phyloP scores from a whole-genome alignment of 306 rosid genomes.

The Vigna trinervia region DNA sequence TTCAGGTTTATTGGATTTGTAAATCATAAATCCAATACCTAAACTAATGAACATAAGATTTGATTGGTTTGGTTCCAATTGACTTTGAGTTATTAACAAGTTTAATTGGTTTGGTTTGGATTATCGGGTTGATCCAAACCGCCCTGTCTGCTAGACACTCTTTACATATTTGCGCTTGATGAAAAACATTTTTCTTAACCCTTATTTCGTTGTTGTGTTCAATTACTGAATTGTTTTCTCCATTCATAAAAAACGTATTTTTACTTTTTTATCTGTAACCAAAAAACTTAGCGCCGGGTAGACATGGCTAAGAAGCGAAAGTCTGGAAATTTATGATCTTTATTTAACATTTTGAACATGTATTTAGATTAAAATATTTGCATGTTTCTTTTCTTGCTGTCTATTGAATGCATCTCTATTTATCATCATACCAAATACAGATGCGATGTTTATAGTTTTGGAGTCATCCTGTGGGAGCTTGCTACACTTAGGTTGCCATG shows the following conservation, averaged over 20 bases:
- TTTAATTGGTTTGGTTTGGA: too few species aligned
- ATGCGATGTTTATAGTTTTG: conserved; percentile 98
- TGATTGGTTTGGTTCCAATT: too few species aligned
- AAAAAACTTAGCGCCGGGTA: conserved; percentile 17
- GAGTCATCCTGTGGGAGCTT: conserved; percentile 98
- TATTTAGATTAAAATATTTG: conserved; percentile 10
- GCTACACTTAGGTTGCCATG: conserved; percentile 93
- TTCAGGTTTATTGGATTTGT: too few species aligned
- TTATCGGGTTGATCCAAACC: too few species aligned
- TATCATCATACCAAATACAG: conserved; percentile 54
- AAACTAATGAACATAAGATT: too few species aligned
- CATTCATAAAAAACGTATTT: not conserved
- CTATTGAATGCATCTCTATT: not conserved
- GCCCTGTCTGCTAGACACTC: not conserved
- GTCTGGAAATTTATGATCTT: not conserved
- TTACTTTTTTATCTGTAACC: not conserved
- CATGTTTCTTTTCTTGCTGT: not conserved
- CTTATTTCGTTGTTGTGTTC: conserved; percentile 17
- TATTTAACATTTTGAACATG: conserved; percentile 17
- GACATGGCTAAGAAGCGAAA: conserved; percentile 36
- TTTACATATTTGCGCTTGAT: conserved; percentile 35
- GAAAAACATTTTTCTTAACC: not conserved
- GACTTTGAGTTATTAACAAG: too few species aligned
- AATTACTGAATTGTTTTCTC: conserved; percentile 2
- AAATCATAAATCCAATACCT: too few species aligned